Conservation (phyloP, 331 rosid species). For the Erythrophleum ivorense region DNA sequence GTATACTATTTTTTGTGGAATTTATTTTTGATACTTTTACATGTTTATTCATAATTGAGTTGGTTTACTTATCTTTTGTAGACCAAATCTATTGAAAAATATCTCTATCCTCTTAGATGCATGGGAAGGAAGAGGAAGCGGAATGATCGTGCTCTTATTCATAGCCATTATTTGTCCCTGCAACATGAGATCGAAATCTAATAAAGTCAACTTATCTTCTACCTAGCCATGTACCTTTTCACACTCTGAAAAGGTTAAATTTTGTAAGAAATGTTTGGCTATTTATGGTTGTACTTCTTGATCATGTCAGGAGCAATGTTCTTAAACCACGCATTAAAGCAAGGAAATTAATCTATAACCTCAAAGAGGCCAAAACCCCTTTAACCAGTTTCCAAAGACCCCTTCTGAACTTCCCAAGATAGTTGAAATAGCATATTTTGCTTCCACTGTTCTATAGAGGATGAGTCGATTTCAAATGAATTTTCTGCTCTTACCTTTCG, state of each 20-base stretch:
- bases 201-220: slow-evolving; percentile 28
- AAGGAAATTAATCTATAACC: slow-evolving; percentile 1
- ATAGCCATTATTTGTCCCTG: slow-evolving; percentile 26
- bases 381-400: neutral
- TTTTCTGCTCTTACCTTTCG: neutral
- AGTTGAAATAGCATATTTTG: slow-evolving; percentile 8
- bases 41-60: neutral
- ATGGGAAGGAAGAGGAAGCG: neutral
- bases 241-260: neutral
- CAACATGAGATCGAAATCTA: slow-evolving; percentile 13
- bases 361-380: neutral
- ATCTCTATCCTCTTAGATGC: slow-evolving; percentile 10
- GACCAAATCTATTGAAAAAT: neutral
- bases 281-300: slow-evolving; percentile 19
- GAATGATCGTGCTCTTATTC: slow-evolving; percentile 30
- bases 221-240: neutral
- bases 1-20: neutral
- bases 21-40: neutral
- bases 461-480: neutral
- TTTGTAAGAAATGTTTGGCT: neutral
- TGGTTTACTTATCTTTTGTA: neutral
- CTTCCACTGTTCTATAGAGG: neutral
- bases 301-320: slow-evolving; percentile 1
- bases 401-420: neutral
- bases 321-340: neutral